Evolutionary conservation across 108 stramenopile species (phyloP).

Genomic region (Skeletonema marinoi): DNA sequence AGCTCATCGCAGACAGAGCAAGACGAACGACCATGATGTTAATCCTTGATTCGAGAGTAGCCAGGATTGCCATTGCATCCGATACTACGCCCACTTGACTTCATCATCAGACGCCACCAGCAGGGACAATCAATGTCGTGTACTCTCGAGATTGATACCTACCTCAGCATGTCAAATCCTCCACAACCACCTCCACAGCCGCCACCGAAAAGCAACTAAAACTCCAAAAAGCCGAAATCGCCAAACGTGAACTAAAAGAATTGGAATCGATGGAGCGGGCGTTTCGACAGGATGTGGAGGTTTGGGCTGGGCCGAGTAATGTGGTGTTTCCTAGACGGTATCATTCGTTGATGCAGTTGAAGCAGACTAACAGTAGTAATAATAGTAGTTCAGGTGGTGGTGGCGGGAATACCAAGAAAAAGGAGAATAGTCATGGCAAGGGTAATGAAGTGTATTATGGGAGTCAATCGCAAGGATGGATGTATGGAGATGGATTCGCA

Average conservation of each 20-base stretch:
- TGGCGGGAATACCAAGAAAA: neutral
- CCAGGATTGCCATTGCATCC: too few species aligned
- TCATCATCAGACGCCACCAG: too few species aligned
- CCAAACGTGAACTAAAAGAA: slow-evolving; percentile 15
- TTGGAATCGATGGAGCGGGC: slow-evolving; percentile 32
- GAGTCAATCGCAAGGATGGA: slow-evolving; percentile 27
- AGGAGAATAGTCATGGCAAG: neutral
- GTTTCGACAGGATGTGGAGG: slow-evolving; percentile 9
- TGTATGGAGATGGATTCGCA: slow-evolving; percentile 37
- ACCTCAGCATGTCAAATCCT: too few species aligned
- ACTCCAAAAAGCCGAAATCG: slow-evolving; percentile 12
- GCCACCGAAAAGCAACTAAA: neutral
- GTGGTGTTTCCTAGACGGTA: slow-evolving; percentile 8
- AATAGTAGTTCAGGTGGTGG: too few species aligned
- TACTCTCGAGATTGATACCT: too few species aligned
- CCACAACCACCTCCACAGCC: too few species aligned
- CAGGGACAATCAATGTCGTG: too few species aligned
- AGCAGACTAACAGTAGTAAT: too few species aligned
- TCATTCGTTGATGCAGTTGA: slow-evolving; percentile 1
- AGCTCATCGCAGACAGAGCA: too few species aligned
- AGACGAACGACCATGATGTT: too few species aligned
- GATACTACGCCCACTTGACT: too few species aligned
- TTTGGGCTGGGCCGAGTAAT: slow-evolving; percentile 5
- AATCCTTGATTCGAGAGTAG: too few species aligned
- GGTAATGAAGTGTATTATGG: slow-evolving; percentile 1